Evolutionary conservation across 768 basidiomycete genomes (phyloP).

Genomic region (Tylopilus sp.): DNA sequence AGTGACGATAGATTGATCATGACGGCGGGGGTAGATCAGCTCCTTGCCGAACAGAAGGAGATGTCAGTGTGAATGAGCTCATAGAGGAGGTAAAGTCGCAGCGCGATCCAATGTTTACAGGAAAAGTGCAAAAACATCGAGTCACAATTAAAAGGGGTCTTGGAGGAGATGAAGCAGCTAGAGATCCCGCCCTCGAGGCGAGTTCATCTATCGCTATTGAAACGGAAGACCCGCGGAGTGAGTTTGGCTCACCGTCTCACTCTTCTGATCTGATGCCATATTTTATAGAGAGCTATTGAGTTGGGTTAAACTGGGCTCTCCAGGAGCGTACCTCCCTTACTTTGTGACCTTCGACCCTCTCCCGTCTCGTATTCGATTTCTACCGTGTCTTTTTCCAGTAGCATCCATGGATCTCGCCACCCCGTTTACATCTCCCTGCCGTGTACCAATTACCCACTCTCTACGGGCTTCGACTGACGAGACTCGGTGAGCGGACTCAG

Average conservation of each 20-base stretch:
- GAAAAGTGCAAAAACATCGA: slow-evolving; percentile 12
- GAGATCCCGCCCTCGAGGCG: slow-evolving; percentile 14
- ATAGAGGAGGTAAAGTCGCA: slow-evolving; percentile 14
- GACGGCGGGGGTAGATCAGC: no score
- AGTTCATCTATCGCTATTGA: slow-evolving; percentile 4
- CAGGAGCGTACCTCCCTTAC: no score
- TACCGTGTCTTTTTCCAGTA: no score
- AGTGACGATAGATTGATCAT: no score
- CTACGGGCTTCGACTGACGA: no score
- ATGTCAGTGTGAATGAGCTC: slow-evolving; percentile 12
- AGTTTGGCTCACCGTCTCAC: background rate
- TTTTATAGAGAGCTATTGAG: slow-evolving; percentile 3
- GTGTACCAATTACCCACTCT: no score
- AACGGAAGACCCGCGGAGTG: slow-evolving; percentile 8
- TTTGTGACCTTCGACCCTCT: no score
- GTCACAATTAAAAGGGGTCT: slow-evolving; percentile 10
- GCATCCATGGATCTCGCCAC: no score
- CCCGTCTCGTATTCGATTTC: no score
- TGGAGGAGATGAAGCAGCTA: slow-evolving; percentile 19
- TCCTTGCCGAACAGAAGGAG: slow-evolving; percentile 18
- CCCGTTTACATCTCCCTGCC: no score
- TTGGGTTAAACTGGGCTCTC: no score
- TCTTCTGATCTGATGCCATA: background rate
- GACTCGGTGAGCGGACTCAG: no score
- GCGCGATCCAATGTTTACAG: slow-evolving; percentile 12